Evolutionary conservation across 2,329 filamentous ascomycete genomes (phyloP).

Genomic region (Sarocladiaceae sp.): DNA sequence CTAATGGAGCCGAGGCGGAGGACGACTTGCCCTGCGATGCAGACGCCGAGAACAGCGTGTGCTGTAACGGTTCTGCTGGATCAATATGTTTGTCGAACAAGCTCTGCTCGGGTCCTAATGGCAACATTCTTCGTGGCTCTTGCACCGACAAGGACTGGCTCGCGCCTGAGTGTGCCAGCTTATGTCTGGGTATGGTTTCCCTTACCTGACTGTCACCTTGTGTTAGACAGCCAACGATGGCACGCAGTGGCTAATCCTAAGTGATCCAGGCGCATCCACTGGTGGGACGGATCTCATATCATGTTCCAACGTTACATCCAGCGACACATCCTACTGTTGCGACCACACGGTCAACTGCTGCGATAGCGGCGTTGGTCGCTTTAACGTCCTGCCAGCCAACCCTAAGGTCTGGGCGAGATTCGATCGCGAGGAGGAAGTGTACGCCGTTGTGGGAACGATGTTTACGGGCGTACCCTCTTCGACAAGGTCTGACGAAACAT

Average conservation of each 20-base stretch:
- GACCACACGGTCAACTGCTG: conserved; percentile 18
- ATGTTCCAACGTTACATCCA: conserved; percentile 19
- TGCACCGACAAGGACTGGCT: conserved; percentile 19
- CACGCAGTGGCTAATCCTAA: too few relatives aligned
- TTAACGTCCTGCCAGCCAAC: conserved; percentile 17
- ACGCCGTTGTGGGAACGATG: conserved; percentile 15
- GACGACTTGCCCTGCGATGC: conserved; percentile 16
- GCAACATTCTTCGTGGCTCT: conserved; percentile 17
- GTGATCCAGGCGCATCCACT: conserved; percentile 13
- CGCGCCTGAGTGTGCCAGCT: conserved; percentile 14
- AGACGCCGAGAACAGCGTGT: conserved; percentile 15
- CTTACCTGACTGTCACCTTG: too few relatives aligned
- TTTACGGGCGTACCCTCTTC: conserved; percentile 9
- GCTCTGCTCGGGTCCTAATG: conserved; percentile 15
- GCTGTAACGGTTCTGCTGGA: conserved; percentile 16
- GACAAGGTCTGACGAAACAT: background rate
- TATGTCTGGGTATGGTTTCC: conserved; percentile 10
- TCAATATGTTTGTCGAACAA: conserved; percentile 17
- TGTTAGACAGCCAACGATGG: too few relatives aligned
- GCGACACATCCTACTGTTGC: conserved; percentile 19
- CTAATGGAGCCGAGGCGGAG: conserved; percentile 13
- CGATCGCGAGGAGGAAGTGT: conserved; percentile 13
- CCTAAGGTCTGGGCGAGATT: conserved; percentile 18
- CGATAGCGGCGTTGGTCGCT: conserved; percentile 19
- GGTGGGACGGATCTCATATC: conserved; percentile 21